Evolutionary conservation across 495 filamentous ascomycete genomes (phyloP).

Genomic region (Halenospora varia): DNA sequence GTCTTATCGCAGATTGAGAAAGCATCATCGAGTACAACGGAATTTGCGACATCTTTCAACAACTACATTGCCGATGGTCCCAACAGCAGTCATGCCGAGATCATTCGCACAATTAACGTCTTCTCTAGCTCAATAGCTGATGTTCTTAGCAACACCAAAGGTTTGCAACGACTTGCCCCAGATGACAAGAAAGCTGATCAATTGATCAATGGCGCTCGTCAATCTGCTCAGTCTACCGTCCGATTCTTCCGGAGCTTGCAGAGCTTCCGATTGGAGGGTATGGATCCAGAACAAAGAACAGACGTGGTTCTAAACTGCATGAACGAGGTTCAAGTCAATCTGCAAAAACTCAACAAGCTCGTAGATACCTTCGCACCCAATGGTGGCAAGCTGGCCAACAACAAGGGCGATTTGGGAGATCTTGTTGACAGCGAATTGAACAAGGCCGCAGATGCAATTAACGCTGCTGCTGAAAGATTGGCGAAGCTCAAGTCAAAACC

Average conservation of each 20-base stretch:
- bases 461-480: slow-evolving; percentile 82
- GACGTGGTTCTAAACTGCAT: slow-evolving; percentile 96
- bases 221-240: slow-evolving; percentile 83
- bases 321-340: slow-evolving; percentile 84
- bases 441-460: slow-evolving; percentile 94
- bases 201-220: slow-evolving; percentile 72
- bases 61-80: slow-evolving; percentile 96
- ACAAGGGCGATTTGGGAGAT: slow-evolving; percentile 85
- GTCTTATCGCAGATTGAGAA: slow-evolving; percentile 97
- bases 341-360: slow-evolving; percentile 87
- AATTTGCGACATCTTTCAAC: slow-evolving; percentile 97
- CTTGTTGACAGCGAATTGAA: slow-evolving; percentile 87
- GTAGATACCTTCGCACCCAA: slow-evolving; percentile 87
- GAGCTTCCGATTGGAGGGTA: slow-evolving; percentile 86
- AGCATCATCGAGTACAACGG: slow-evolving; percentile 87
- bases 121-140: slow-evolving; percentile 90
- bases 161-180: slow-evolving; percentile 86
- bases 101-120: slow-evolving; percentile 87
- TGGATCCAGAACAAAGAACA: slow-evolving; percentile 84
- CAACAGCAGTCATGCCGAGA: slow-evolving; percentile 82
- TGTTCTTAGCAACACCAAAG: slow-evolving; percentile 94
- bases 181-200: slow-evolving; percentile 92
- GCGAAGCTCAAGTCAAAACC: slow-evolving; percentile 91
- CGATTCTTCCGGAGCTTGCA: slow-evolving; percentile 94
- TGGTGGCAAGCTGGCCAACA: slow-evolving; percentile 67